Evolutionary conservation across 2,329 filamentous ascomycete genomes (phyloP).

Genomic region (Penicillium sumatraense): DNA sequence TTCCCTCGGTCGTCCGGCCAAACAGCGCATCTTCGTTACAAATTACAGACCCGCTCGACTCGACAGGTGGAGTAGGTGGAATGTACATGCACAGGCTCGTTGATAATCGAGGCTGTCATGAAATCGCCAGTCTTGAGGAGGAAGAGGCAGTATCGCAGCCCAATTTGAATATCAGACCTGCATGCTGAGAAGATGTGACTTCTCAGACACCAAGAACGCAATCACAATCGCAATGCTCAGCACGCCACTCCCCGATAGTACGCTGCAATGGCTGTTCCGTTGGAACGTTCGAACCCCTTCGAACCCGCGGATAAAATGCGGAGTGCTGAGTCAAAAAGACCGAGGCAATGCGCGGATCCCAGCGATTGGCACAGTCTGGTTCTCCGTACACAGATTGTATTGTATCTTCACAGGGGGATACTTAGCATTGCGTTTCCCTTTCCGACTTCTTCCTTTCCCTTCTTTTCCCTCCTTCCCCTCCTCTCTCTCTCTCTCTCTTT

Average conservation of each 20-base stretch:
- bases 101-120: background rate
- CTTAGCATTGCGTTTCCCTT: background rate
- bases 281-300: slow-evolving; percentile 2
- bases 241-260: background rate
- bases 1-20: background rate
- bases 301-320: slow-evolving; percentile 1
- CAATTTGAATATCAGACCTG: no score
- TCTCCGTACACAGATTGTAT: background rate
- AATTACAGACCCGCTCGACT: slow-evolving; percentile 6
- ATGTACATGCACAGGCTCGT: slow-evolving; percentile 1
- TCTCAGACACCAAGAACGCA: background rate
- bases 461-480: slow-evolving; percentile 3
- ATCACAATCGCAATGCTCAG: background rate
- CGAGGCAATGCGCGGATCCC: slow-evolving; percentile 4
- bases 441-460: slow-evolving; percentile 10
- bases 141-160: background rate
- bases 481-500: background rate
- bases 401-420: background rate
- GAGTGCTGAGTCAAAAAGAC: slow-evolving; percentile 6
- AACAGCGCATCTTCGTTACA: background rate
- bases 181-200: background rate
- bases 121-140: background rate
- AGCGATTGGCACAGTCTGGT: background rate
- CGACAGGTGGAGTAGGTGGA: background rate
- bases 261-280: no score